Evolutionary conservation across 352 stramenopile species (phyloP).

Genomic region (Hyphochytrium catenoides): DNA sequence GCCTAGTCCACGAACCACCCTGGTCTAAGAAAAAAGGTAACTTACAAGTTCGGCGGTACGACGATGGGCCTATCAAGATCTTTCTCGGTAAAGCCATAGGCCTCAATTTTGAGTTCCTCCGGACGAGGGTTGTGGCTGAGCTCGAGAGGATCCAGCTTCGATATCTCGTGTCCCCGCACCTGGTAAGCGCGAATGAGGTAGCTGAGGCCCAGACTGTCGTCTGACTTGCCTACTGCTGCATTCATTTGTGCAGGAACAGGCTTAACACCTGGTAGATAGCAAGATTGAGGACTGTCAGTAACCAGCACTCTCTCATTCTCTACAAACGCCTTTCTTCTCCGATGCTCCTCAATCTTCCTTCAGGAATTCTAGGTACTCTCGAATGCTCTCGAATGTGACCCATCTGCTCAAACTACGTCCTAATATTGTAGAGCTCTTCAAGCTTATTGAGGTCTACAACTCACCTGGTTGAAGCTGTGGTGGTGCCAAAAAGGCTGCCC

Average conservation of each 20-base stretch:
- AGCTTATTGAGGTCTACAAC: conserved; percentile 14
- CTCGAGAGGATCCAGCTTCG: conserved; percentile 90
- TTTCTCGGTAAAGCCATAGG: conserved; percentile 69
- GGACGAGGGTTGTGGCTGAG: conserved; percentile 35
- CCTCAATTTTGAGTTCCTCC: conserved; percentile 64
- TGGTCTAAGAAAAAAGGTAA: conserved; percentile 5
- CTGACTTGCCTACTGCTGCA: conserved; percentile 12
- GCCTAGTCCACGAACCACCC: not conserved
- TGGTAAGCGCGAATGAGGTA: conserved; percentile 96
- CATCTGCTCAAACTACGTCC: too few species aligned
- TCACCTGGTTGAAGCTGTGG: conserved; percentile 44
- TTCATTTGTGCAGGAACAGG: not conserved
- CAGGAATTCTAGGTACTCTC: too few species aligned
- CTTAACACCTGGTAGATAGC: conserved; percentile 36
- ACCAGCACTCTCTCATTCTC: conserved; percentile 9
- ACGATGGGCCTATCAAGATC: conserved; percentile 66
- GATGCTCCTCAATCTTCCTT: too few species aligned
- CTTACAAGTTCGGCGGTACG: conserved; percentile 61
- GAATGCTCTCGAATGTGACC: too few species aligned
- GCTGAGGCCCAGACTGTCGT: conserved; percentile 73
- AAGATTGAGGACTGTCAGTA: conserved; percentile 1
- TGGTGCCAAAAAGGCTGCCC: conserved; percentile 51
- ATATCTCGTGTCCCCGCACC: conserved; percentile 80
- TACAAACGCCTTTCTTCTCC: too few species aligned
- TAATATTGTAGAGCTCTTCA: conserved; percentile 7